These are phyloP conservation scores for Leccinum olivaceopallidum DNA, from an alignment of 768 basidiomycete species.

Conservation along the genomic window DNA sequence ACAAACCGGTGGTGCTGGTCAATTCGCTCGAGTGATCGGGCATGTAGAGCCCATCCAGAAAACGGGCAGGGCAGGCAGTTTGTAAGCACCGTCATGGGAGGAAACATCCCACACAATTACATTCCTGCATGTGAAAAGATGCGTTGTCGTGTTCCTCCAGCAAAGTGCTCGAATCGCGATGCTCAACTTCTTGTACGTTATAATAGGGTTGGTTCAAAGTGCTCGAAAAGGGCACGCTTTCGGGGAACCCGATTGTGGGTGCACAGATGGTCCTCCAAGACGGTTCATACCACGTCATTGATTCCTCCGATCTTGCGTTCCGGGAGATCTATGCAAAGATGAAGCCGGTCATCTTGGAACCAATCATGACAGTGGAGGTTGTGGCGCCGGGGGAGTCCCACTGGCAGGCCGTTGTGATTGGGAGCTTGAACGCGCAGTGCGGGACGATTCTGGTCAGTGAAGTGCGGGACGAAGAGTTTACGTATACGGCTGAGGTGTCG, in stretches of 20 bases:
- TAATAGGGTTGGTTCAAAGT: too few relatives aligned
- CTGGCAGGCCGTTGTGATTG: constrained; percentile 94
- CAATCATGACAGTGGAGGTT: constrained; percentile 99
- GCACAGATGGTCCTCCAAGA: constrained; percentile 88
- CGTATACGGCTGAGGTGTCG: constrained; percentile 85
- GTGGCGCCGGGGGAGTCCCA: constrained; percentile 95
- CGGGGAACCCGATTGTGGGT: constrained; percentile 86
- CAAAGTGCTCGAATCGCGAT: too few relatives aligned
- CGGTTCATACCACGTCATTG: constrained; percentile 89
- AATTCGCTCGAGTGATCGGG: too few relatives aligned
- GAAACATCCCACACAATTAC: too few relatives aligned
- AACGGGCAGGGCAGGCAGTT: too few relatives aligned
- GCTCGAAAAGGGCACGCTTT: constrained; percentile 83
- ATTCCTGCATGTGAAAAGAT: too few relatives aligned
- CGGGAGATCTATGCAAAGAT: constrained; percentile 82
- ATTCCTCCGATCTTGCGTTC: constrained; percentile 97
- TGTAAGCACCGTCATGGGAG: too few relatives aligned
- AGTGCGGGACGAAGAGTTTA: constrained; percentile 96
- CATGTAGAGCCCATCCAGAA: too few relatives aligned
- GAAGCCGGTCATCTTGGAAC: constrained; percentile 84
- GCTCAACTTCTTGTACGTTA: too few relatives aligned
- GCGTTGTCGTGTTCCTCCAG: too few relatives aligned
- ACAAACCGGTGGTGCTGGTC: too few relatives aligned
- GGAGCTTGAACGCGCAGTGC: constrained; percentile 86
- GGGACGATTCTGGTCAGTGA: constrained; percentile 96